Conservation (phyloP, 192 early-diverging fungal genomes). For the Backusella tuberculispora region DNA sequence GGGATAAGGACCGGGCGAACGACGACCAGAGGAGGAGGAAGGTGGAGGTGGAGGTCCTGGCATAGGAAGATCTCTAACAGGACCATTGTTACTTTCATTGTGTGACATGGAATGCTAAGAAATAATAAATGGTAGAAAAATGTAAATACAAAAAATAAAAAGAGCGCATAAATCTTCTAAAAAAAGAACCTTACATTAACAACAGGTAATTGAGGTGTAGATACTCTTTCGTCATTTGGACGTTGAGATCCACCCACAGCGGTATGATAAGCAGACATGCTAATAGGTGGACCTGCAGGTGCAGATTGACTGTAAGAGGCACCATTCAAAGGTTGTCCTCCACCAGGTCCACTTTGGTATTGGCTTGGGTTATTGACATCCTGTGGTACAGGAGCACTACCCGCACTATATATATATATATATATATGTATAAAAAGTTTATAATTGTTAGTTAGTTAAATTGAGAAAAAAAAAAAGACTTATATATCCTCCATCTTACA, state of each 20-base stretch:
- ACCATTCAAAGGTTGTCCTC: slow-evolving; percentile 26
- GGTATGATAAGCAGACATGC: slow-evolving; percentile 36
- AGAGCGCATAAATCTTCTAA: too few relatives aligned
- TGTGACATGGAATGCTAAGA: slow-evolving; percentile 19
- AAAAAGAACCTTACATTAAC: neutral
- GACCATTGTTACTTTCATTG: slow-evolving; percentile 31
- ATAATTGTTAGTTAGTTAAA: too few relatives aligned
- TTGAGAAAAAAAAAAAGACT: too few relatives aligned
- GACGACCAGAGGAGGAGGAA: slow-evolving; percentile 11
- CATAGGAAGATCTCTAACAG: slow-evolving; percentile 41
- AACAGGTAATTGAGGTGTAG: slow-evolving; percentile 19
- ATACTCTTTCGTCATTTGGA: neutral
- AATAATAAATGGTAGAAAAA: neutral
- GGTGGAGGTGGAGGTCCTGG: slow-evolving; percentile 27
- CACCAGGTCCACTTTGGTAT: slow-evolving; percentile 24
- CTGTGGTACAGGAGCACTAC: slow-evolving; percentile 27
- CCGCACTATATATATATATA: neutral
- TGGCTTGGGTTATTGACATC: slow-evolving; percentile 36
- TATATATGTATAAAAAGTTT: too few relatives aligned
- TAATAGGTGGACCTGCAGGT: slow-evolving; percentile 36
- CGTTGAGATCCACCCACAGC: slow-evolving; percentile 5
- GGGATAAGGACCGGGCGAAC: slow-evolving; percentile 38
- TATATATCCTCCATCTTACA: neutral
- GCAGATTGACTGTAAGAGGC: slow-evolving; percentile 24
- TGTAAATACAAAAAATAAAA: neutral